Evolutionary conservation across 176 grass and related monocot species (phyloP).

Genomic region (Zoysia pacifica): DNA sequence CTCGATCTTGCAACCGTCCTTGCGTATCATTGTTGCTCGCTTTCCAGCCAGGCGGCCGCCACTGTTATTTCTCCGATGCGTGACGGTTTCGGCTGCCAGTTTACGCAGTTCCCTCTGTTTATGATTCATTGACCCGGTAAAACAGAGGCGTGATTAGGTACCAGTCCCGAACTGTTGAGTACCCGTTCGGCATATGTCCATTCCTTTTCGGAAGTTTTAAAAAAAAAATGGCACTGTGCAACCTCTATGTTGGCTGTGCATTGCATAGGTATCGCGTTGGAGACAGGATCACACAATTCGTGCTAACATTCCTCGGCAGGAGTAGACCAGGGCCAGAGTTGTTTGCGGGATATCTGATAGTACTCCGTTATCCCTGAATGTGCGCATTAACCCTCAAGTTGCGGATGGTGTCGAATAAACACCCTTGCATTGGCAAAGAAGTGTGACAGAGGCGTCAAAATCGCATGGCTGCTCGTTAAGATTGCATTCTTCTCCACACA

Average conservation of each 20-base stretch:
- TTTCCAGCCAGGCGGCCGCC: slow-evolving; percentile 28
- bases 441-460: no score
- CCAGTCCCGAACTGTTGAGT: neutral
- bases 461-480: no score
- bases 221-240: neutral
- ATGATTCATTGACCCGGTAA: neutral
- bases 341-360: neutral
- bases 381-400: slow-evolving; percentile 1
- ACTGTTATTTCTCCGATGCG: slow-evolving; percentile 17
- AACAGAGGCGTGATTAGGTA: neutral
- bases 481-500: no score
- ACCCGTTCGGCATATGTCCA: neutral
- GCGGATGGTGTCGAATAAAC: neutral
- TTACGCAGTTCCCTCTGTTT: neutral
- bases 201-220: slow-evolving; percentile 4
- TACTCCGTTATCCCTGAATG: neutral
- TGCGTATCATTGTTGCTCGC: slow-evolving; percentile 9
- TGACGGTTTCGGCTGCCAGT: neutral
- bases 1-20: slow-evolving; percentile 23
- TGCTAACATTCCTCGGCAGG: slow-evolving; percentile 34
- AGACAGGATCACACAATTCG: slow-evolving; percentile 11
- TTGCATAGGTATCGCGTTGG: neutral
- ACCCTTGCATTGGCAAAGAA: no score
- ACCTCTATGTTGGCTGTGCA: neutral
- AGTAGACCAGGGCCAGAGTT: neutral